Evolutionary conservation across 192 early-diverging fungal species (phyloP), one percentile per base, ranked within the genome.

Genomic region (Backusella circina): DNA sequence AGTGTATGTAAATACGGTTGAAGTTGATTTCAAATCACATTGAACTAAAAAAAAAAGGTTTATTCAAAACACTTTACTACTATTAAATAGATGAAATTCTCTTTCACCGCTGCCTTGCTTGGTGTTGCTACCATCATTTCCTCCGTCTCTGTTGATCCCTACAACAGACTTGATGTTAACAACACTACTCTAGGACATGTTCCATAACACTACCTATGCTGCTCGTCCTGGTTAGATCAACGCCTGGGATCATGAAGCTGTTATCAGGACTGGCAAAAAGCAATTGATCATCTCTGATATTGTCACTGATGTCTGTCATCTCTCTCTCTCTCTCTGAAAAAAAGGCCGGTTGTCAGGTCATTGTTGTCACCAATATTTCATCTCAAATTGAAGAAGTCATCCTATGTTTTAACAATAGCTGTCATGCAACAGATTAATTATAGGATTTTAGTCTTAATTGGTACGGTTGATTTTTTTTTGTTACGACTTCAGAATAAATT

Each of bases 301-400:
- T 38, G 78, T 79, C 26, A 79, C 78, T 21, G 78, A 79, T 79
- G 78, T 79, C 36, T 79, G 78, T 66, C n/a, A 50, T 79, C 50
- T 31, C 78, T 37, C 75, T 79, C 41, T 51, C 78, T 47, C 67
- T 79, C 36, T 79, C 78, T 75, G 78, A 74, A 57, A 79, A 75
- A 61, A 68, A 67, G 30, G 78, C 74, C 38, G 78, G 74, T 65
- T 79, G 67, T 51, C 51, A 79, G 47, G 78, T 79, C 68, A 75
- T 75, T 70, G 74, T 71, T 70, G 70, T 75, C 70, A 75, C 70
- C 12, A 74, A 79, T 75, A 74, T 74, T 30, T 79, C 78, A n/a
- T n/a, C n/a, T n/a, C n/a, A n/a, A n/a, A n/a, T n/a, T n/a, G n/a
- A n/a, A n/a, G n/a, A n/a, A n/a, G n/a, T n/a, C n/a, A n/a, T n/a